phyloP scores from a whole-genome alignment of 345 rosid genomes.

The Xanthoceras sorbifolium region DNA sequence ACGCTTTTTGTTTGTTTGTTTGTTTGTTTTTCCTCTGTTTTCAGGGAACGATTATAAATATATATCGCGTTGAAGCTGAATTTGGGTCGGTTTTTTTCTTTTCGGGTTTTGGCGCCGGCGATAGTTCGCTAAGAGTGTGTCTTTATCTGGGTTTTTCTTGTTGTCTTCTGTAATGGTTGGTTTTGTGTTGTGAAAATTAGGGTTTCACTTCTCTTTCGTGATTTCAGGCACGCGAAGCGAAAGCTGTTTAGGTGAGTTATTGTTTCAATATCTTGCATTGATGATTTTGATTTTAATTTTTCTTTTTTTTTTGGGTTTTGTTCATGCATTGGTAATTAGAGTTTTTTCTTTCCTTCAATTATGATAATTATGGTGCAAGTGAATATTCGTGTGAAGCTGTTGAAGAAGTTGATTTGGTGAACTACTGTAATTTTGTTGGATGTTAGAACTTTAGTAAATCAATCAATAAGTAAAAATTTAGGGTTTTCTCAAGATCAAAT shows the following conservation, averaged over 20 bases:
- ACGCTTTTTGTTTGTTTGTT: constrained; percentile 13
- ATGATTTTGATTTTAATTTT: constrained; percentile 3
- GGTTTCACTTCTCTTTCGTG: constrained; percentile 32
- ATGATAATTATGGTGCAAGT: background rate
- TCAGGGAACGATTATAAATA: constrained; percentile 26
- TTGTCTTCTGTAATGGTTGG: constrained; percentile 36
- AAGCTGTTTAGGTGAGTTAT: constrained; percentile 32
- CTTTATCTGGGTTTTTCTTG: background rate
- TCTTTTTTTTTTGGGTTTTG: background rate
- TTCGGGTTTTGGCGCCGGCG: background rate
- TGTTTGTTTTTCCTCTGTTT: constrained; percentile 24
- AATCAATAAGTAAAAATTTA: background rate
- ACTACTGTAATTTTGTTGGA: background rate
- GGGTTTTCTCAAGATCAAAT: background rate
- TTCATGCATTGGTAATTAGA: background rate
- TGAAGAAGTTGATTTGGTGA: background rate
- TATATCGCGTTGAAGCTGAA: background rate
- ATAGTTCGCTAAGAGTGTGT: constrained; percentile 5
- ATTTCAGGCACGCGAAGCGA: constrained; percentile 10
- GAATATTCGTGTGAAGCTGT: background rate
- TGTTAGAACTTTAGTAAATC: background rate
- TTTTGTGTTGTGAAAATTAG: constrained; percentile 46
- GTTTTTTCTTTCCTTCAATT: background rate
- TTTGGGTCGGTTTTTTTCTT: background rate
- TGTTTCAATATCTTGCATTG: background rate